Percentiles rank a stretch among this genome's conserved stretches.
phyloP scores from a whole-genome alignment of 176 grass and related monocot species.

The Carex cristatella region DNA sequence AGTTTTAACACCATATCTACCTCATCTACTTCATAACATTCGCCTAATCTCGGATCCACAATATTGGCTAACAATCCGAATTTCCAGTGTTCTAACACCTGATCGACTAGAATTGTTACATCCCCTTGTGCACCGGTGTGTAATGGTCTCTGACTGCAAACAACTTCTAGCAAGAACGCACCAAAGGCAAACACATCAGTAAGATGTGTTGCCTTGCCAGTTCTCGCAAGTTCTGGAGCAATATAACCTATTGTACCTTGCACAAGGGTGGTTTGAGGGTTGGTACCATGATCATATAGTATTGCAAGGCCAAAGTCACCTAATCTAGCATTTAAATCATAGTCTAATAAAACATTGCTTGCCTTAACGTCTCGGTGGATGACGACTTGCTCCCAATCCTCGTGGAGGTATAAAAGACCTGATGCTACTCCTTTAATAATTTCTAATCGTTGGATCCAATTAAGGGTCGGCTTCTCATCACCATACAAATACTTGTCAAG shows the following conservation, averaged over 20 bases:
- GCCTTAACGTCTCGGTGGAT: conserved; percentile 58
- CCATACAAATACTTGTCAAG: conserved; percentile 47
- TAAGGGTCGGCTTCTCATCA: conserved; percentile 6
- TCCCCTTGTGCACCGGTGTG: neutral
- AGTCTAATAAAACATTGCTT: conserved; percentile 55
- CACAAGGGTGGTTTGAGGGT: conserved; percentile 39
- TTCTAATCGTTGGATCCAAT: conserved; percentile 43
- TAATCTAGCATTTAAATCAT: conserved; percentile 34
- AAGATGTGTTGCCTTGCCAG: conserved; percentile 31
- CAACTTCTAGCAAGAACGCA: conserved; percentile 40
- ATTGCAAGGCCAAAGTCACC: conserved; percentile 62
- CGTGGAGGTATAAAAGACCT: conserved; percentile 47
- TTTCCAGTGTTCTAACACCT: conserved; percentile 36
- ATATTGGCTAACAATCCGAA: conserved; percentile 4
- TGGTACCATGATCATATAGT: conserved; percentile 33
- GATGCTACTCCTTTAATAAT: conserved; percentile 57
- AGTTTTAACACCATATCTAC: conserved; percentile 28
- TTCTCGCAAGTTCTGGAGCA: conserved; percentile 41
- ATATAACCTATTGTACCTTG: conserved; percentile 60
- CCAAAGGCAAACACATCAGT: conserved; percentile 59
- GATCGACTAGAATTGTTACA: conserved; percentile 11
- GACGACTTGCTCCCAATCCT: conserved; percentile 55
- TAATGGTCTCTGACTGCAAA: conserved; percentile 36
- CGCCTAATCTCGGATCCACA: conserved; percentile 25
- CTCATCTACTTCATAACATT: conserved; percentile 18